phyloP scores from a whole-genome alignment of 257 asterid species.

The Gynochthodes officinalis region DNA sequence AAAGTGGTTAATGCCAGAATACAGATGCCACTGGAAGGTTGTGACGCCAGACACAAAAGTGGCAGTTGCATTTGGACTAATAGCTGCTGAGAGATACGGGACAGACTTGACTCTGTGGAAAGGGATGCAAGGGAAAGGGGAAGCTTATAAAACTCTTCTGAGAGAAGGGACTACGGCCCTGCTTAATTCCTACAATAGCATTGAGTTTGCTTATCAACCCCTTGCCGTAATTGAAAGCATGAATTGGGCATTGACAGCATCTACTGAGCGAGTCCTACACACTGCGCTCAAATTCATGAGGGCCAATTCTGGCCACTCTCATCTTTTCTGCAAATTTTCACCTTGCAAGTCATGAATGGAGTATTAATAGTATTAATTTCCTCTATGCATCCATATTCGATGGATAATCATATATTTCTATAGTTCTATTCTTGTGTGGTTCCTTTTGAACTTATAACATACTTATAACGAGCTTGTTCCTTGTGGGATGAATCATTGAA shows the following conservation, averaged over 20 bases:
- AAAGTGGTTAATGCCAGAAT: slow-evolving; percentile 72
- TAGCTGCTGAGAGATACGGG: slow-evolving; percentile 70
- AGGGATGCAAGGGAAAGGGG: slow-evolving; percentile 74
- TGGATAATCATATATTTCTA: not conserved
- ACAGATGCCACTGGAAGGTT: slow-evolving; percentile 78
- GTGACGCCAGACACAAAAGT: slow-evolving; percentile 75
- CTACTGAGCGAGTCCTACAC: slow-evolving; percentile 53
- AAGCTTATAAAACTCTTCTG: slow-evolving; percentile 72
- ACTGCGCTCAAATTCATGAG: slow-evolving; percentile 67
- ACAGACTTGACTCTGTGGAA: slow-evolving; percentile 57
- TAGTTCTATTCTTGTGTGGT: not conserved
- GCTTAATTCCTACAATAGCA: slow-evolving; percentile 73
- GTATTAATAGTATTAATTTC: not conserved
- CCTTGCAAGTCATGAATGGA: slow-evolving; percentile 51
- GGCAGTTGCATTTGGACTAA: slow-evolving; percentile 55
- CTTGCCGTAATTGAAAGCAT: slow-evolving; percentile 46
- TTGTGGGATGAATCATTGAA: too few relatives aligned
- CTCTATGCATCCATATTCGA: not conserved
- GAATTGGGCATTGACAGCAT: slow-evolving; percentile 71
- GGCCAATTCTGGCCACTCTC: slow-evolving; percentile 67
- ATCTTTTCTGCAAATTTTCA: slow-evolving; percentile 55
- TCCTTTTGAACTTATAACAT: not conserved
- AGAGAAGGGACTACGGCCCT: slow-evolving; percentile 91
- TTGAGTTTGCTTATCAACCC: slow-evolving; percentile 65
- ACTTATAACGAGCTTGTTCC: too few relatives aligned